phyloP scores from a whole-genome alignment of 768 basidiomycete genomes.

The Leccinellum luteum region DNA sequence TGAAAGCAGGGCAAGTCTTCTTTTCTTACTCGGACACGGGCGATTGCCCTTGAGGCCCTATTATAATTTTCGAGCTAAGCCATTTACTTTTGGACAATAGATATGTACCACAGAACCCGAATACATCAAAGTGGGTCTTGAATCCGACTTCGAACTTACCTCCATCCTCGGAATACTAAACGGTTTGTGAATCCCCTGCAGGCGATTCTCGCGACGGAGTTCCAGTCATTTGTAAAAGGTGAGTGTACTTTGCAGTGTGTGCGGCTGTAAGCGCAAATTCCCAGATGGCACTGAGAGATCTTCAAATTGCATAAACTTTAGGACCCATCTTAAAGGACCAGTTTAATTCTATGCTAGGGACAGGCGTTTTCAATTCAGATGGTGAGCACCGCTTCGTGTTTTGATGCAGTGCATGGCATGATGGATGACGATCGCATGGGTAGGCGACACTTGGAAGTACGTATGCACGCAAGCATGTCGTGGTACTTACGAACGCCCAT shows the following conservation, averaged over 20 bases:
- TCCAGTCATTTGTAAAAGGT: constrained; percentile 38
- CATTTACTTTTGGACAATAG: constrained; percentile 19
- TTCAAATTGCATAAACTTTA: neutral
- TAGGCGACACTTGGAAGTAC: constrained; percentile 41
- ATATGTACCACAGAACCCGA: constrained; percentile 39
- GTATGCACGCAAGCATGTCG: no score
- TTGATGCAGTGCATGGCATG: neutral
- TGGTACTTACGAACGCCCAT: no score
- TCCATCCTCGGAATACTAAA: neutral
- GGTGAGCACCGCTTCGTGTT: constrained; percentile 16
- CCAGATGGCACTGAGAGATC: neutral
- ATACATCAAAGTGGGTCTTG: constrained; percentile 33
- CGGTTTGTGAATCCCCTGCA: constrained; percentile 10
- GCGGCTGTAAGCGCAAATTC: neutral
- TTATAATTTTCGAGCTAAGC: neutral
- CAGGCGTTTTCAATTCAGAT: constrained; percentile 42
- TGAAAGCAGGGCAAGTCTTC: constrained; percentile 24
- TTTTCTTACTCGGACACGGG: neutral
- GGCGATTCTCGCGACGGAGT: constrained; percentile 39
- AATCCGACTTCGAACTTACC: neutral
- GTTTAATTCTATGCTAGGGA: constrained; percentile 32
- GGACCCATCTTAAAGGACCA: constrained; percentile 11
- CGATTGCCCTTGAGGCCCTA: neutral
- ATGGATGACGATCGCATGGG: neutral
- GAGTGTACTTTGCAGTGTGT: constrained; percentile 34